Conservation (phyloP, 257 asterid species). For the Solanum arcanum region DNA sequence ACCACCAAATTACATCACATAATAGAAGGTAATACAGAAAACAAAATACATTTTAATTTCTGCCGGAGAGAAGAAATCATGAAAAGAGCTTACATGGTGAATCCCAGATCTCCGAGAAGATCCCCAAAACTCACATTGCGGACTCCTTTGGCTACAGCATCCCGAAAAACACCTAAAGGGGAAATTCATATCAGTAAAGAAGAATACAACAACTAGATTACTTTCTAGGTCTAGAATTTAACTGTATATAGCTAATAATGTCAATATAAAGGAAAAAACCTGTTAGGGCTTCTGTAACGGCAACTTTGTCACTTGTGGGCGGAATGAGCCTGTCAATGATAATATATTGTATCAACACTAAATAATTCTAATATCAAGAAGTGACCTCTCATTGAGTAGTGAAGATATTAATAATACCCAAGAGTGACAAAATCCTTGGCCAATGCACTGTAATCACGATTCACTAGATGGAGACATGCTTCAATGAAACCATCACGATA, state of each 20-base stretch:
- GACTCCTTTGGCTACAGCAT: conserved; percentile 79
- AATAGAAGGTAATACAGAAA: not conserved
- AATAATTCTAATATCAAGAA: not conserved
- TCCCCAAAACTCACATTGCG: conserved; percentile 84
- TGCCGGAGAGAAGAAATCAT: not conserved
- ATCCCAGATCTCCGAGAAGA: conserved; percentile 79
- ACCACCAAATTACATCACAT: not conserved
- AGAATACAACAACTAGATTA: not conserved
- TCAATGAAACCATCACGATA: conserved; percentile 94
- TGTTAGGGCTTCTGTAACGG: conserved; percentile 80
- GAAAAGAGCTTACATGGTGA: conserved; percentile 52
- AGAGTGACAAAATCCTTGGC: conserved; percentile 89
- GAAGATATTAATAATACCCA: conserved; percentile 49
- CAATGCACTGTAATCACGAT: conserved; percentile 92
- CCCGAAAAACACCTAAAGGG: conserved; percentile 66
- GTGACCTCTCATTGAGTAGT: conserved; percentile 1
- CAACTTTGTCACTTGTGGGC: conserved; percentile 77
- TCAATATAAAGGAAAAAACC: conserved; percentile 29
- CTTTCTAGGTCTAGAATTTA: not conserved
- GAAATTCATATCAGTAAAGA: conserved; percentile 8
- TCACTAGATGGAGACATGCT: conserved; percentile 97
- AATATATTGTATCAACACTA: conserved; percentile 7
- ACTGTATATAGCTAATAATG: not conserved
- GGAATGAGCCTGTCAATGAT: conserved; percentile 77
- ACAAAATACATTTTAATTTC: not conserved